Base-by-base conservation (phyloP, 371 early-diverging fungal genomes). In the Mucor indicus region DNA sequence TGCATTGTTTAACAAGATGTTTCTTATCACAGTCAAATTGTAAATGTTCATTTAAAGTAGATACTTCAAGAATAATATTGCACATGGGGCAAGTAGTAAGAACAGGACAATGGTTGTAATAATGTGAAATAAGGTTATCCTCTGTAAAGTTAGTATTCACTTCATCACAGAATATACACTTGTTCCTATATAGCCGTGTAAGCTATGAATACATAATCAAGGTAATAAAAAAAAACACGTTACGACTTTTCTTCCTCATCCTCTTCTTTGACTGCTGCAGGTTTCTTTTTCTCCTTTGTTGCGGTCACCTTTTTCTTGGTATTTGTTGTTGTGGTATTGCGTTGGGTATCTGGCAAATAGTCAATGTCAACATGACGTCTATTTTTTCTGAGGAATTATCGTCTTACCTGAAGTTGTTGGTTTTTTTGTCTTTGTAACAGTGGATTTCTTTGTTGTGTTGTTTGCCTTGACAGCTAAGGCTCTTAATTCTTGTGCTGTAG, bases 81-180 rank as follows among this genome's bases (percentile, higher is more conserved):
- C 92, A 91, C 31, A 75, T 55, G 0, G 86, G 72, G 47, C 92
- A 92, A 15, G 74, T 79, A 23, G 79, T 80, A 6, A 89, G 69
- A 56, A 84, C 74, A 13, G 86, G 85, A 49, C 92, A 92, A 15
- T 84, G 78, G 23, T 77, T 69, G 76, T 90, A 89, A 53, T 90
- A 90, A 54, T 92, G 92, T 6, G 70, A 55, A 19, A 90, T 85
- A 3, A 92, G 60, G 0, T 69, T 78, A 36, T 88, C 86, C 35
- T 89, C 89, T 9, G 83, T 88, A 47, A 90, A 92, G 0, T 54
- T 62, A 10, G 69, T 70, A 45, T 80, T 81, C 7, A 64, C 62
- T 57, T 88, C 84, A 25, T 85, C 88, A 57, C 92, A 92, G 46
- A 92, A 92, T 12, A 90, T 84, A 61, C 92, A 92, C 13, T 55